These are phyloP conservation scores for Cytospora mali DNA, from an alignment of 2,329 filamentous ascomycete genomes.

Conservation along the genomic window DNA sequence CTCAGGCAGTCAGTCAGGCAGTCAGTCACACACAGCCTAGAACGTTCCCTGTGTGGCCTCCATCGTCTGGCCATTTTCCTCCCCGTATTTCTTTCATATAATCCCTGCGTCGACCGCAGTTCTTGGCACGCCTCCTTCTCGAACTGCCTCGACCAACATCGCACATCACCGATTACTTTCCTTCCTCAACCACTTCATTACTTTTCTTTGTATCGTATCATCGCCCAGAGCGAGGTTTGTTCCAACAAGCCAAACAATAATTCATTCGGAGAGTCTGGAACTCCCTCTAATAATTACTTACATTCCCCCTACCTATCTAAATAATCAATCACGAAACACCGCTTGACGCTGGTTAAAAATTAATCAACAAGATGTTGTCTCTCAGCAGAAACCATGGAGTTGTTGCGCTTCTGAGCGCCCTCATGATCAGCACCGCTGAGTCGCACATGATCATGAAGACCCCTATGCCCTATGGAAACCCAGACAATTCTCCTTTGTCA, in stretches of 20 bases:
- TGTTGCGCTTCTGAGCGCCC: constrained; percentile 10
- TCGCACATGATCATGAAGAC: constrained; percentile 35
- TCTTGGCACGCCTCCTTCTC: not conserved
- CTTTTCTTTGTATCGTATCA: not conserved
- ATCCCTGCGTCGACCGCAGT: not conserved
- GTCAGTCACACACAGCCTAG: not conserved
- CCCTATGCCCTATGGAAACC: constrained; percentile 29
- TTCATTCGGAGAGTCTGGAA: not conserved
- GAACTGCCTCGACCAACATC: not conserved
- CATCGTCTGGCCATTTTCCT: not conserved
- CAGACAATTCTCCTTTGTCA: constrained; percentile 25
- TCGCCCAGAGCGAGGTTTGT: not conserved
- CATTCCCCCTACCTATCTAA: too few relatives aligned
- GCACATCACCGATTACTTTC: not conserved
- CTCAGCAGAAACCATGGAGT: not conserved
- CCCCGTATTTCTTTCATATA: not conserved
- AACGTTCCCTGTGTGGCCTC: not conserved
- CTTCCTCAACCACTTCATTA: not conserved
- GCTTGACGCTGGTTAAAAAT: not conserved
- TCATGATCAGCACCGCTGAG: constrained; percentile 4
- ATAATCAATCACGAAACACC: not conserved
- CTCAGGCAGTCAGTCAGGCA: not conserved
- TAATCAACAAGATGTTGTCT: constrained; percentile 5
- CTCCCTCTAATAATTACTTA: not conserved
- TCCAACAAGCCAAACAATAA: not conserved